Conservation (phyloP, 345 rosid species). For the Eucalyptus rudis region DNA sequence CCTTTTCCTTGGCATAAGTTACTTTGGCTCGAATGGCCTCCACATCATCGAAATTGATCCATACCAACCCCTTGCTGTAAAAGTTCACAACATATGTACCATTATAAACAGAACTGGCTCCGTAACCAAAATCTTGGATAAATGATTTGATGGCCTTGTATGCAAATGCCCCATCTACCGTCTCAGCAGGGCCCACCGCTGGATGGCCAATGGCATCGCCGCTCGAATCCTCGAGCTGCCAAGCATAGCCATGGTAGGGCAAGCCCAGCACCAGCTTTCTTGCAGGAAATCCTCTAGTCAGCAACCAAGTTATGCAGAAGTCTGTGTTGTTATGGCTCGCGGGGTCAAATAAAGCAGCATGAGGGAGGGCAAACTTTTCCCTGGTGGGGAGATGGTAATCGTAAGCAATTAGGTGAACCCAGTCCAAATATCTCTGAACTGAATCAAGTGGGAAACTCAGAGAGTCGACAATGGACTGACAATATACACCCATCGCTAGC, state of each 20-base stretch:
- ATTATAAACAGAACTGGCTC: constrained; percentile 6
- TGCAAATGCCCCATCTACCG: neutral
- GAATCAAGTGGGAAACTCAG: constrained; percentile 1
- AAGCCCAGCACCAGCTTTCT: constrained; percentile 10
- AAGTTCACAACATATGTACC: constrained; percentile 9
- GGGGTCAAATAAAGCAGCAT: constrained; percentile 12
- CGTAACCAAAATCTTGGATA: constrained; percentile 8
- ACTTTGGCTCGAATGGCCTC: constrained; percentile 18
- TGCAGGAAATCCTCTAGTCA: neutral
- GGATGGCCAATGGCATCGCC: constrained; percentile 2
- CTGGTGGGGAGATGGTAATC: neutral
- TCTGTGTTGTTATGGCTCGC: neutral
- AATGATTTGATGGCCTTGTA: constrained; percentile 3
- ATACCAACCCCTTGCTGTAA: neutral
- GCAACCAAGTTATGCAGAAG: neutral
- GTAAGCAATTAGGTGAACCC: constrained; percentile 2
- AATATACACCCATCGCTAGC: neutral
- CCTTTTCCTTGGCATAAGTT: constrained; percentile 18
- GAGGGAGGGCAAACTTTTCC: neutral
- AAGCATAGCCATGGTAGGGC: constrained; percentile 17
- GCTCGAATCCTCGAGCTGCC: constrained; percentile 4
- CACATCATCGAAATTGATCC: constrained; percentile 36
- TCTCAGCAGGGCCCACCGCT: neutral
- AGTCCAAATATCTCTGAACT: neutral
- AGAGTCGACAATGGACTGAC: neutral